Evolutionary conservation across 768 basidiomycete species (phyloP).

Genomic region (Brasilioporus rufonigricans): DNA sequence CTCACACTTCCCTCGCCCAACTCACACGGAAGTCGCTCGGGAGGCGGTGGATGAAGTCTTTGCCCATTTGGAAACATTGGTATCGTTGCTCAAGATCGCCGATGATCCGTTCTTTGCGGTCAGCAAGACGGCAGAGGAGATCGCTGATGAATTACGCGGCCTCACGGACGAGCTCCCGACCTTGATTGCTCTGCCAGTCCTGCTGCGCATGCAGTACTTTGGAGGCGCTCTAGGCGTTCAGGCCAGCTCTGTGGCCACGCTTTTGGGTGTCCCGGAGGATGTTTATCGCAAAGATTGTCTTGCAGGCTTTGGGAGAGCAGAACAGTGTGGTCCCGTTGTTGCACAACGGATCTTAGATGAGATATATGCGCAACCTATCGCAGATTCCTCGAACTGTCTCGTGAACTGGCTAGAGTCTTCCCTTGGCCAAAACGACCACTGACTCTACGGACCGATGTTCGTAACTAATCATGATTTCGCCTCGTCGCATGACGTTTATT

Average conservation of each 20-base stretch:
- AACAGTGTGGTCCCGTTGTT: slow-evolving; percentile 63
- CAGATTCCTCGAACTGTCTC: slow-evolving; percentile 32
- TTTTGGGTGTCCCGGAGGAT: slow-evolving; percentile 58
- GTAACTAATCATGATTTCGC: neutral
- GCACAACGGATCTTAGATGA: slow-evolving; percentile 55
- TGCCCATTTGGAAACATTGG: slow-evolving; percentile 57
- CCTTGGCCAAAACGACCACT: slow-evolving; percentile 13
- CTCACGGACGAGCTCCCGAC: slow-evolving; percentile 67
- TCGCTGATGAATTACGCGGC: slow-evolving; percentile 43
- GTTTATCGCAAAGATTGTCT: slow-evolving; percentile 70
- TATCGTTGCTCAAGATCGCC: slow-evolving; percentile 54
- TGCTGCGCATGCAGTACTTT: slow-evolving; percentile 48
- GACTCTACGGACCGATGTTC: slow-evolving; percentile 8
- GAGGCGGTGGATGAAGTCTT: slow-evolving; percentile 84
- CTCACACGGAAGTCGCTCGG: slow-evolving; percentile 54
- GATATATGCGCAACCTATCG: slow-evolving; percentile 35
- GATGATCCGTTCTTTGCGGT: slow-evolving; percentile 28
- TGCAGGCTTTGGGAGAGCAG: slow-evolving; percentile 73
- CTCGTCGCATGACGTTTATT: neutral
- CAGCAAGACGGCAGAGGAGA: slow-evolving; percentile 24
- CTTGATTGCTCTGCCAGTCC: slow-evolving; percentile 68
- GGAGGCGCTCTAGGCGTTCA: neutral
- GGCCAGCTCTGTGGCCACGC: slow-evolving; percentile 41
- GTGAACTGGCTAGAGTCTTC: slow-evolving; percentile 47
- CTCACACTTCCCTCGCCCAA: slow-evolving; percentile 58